Base-by-base conservation (phyloP, 306 rosid species). In the Dalbergia cochinchinensis region DNA sequence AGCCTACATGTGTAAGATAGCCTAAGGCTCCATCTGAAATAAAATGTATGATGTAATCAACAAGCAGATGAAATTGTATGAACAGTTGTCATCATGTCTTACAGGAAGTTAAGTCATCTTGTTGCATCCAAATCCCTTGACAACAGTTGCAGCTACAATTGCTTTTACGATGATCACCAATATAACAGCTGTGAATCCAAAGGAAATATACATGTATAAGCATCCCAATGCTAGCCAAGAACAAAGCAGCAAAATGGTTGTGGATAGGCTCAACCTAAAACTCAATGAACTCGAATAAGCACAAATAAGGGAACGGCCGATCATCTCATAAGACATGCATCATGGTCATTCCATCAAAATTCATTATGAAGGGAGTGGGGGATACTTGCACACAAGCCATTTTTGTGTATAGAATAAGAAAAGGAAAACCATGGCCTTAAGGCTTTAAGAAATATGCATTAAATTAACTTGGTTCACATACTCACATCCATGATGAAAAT, bases 161-260 rank as follows among this genome's bases (percentile, higher is more conserved):
- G 98, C 91, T 88, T 95, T 95, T 87, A 93, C 77, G 69, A 93
- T 58, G 71, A 95, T 83, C 85, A 95, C 99, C 96, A 93, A 87
- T 78, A 91, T 89, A 80, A 95, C 98, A 77, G 99, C 88, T 73
- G 98, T 93, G 98, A 82, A 83, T 93, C 98, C 99, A 95, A 54
- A 93, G 98, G 87, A 95, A 95, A 66, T 90, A 97, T 76, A 95
- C 97, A 82, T 93, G 92, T 83, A 95, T 95, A 74, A 93, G 88
- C 99, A 93, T 95, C 85, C 99, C 99, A 85, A 95, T 93, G 94
- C 98, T 91, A 78, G 98, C 98, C 37, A 95, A 94, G 84, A 93
- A 95, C 82, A 90, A 92, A 48, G 99, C 98, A 45, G 99, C 98
- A 76, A 95, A 95, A 66, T 90, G 83, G 82, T 95, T 95, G 82